These are phyloP conservation scores for Karstenula rhodostoma DNA, from an alignment of 2,329 filamentous ascomycete species.

Conservation along the genomic window DNA sequence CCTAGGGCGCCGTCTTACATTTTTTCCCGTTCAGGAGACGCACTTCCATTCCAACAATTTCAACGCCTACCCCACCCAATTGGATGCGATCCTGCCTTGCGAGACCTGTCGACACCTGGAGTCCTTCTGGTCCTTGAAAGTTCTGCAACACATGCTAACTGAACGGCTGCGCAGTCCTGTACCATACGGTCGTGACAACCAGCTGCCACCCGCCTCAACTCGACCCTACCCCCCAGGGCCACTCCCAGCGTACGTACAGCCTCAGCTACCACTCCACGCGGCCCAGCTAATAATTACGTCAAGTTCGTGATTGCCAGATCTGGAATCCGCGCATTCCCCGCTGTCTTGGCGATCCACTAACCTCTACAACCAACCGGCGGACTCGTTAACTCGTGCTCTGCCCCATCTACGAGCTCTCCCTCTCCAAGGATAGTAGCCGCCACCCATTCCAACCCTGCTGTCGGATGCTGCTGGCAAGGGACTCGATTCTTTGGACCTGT, in stretches of 20 bases:
- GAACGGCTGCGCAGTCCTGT: slow-evolving; percentile 18
- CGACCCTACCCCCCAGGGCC: slow-evolving; percentile 31
- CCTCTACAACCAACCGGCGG: slow-evolving; percentile 50
- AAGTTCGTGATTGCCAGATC: slow-evolving; percentile 48
- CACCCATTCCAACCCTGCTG: slow-evolving; percentile 49
- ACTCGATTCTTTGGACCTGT: slow-evolving; percentile 43
- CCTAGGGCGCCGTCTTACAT: slow-evolving; percentile 13
- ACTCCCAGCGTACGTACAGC: slow-evolving; percentile 32
- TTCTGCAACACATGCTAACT: slow-evolving; percentile 23
- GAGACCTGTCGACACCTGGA: not conserved
- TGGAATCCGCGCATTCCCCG: slow-evolving; percentile 55
- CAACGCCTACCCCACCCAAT: not conserved
- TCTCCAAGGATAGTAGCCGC: slow-evolving; percentile 44
- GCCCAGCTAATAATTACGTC: slow-evolving; percentile 33
- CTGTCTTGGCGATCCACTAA: slow-evolving; percentile 50
- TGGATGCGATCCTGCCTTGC: not conserved
- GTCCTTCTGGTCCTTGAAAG: not conserved
- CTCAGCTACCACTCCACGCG: not conserved
- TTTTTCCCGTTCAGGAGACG: slow-evolving; percentile 18
- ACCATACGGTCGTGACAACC: slow-evolving; percentile 24
- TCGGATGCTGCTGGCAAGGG: slow-evolving; percentile 56
- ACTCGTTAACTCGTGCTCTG: slow-evolving; percentile 65
- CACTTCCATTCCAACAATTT: slow-evolving; percentile 21
- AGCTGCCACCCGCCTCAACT: slow-evolving; percentile 26
- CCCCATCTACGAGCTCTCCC: slow-evolving; percentile 43